Conservation (phyloP, 1,284 basidiomycete genomes). For the Rhodotorula mucilaginosa region DNA sequence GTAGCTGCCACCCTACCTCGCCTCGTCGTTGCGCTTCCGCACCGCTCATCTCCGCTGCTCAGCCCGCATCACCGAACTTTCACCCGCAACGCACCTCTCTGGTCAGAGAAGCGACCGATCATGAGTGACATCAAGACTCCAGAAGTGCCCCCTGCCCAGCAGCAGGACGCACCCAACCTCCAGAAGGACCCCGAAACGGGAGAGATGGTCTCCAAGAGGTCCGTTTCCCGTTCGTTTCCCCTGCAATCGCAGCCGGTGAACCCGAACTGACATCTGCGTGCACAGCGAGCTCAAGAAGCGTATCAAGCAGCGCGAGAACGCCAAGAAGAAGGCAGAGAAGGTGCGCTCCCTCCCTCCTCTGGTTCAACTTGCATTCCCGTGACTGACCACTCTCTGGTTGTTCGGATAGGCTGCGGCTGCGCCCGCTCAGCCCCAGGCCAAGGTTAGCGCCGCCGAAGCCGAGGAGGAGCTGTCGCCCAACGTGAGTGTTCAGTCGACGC, state of each 20-base stretch:
- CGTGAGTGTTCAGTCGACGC: conserved; percentile 53
- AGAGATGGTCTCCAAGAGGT: conserved; percentile 94
- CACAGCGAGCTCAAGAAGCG: conserved; percentile 86
- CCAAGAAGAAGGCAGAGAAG: conserved; percentile 79
- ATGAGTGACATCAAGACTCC: conserved; percentile 21
- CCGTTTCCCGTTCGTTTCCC: conserved; percentile 48
- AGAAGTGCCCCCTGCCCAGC: conserved; percentile 14
- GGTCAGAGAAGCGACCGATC: neutral
- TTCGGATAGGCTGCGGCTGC: conserved; percentile 45
- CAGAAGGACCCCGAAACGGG: conserved; percentile 75
- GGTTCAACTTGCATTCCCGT: neutral
- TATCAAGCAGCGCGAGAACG: conserved; percentile 78
- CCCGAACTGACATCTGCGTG: neutral
- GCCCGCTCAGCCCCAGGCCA: conserved; percentile 49
- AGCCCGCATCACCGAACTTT: neutral
- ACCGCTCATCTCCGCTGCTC: neutral
- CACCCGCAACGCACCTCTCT: neutral
- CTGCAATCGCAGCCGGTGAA: too few relatives aligned
- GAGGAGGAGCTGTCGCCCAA: conserved; percentile 78
- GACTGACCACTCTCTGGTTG: neutral
- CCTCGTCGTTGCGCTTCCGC: too few relatives aligned
- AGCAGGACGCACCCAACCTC: conserved; percentile 32
- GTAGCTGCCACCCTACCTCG: too few relatives aligned
- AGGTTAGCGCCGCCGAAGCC: conserved; percentile 54
- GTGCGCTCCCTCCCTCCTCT: conserved; percentile 14